Evolutionary conservation across 2,329 filamentous ascomycete genomes (phyloP).

Genomic region (Ilyonectria destructans): DNA sequence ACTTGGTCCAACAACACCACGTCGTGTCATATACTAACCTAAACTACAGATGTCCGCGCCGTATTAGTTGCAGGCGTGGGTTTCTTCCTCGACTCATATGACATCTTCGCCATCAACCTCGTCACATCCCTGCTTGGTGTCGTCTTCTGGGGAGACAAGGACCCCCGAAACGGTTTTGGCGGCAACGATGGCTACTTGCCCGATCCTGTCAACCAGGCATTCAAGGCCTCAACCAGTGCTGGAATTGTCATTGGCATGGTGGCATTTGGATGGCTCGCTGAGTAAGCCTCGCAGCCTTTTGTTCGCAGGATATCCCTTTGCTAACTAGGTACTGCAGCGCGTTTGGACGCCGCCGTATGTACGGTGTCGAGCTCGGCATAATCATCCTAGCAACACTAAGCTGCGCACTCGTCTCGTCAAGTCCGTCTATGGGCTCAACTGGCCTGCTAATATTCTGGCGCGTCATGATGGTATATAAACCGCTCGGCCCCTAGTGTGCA

Average conservation of each 20-base stretch:
- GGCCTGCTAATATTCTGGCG: conserved; percentile 82
- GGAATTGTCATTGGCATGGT: conserved; percentile 87
- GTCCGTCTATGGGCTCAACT: conserved; percentile 72
- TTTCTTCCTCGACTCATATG: conserved; percentile 89
- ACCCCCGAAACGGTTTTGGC: conserved; percentile 62
- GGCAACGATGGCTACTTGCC: conserved; percentile 74
- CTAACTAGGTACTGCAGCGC: conserved; percentile 55
- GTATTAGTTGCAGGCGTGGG: conserved; percentile 85
- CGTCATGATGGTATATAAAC: conserved; percentile 74
- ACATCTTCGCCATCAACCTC: conserved; percentile 86
- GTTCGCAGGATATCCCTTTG: not conserved
- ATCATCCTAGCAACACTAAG: conserved; percentile 81
- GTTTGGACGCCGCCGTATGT: conserved; percentile 86
- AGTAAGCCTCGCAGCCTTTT: conserved; percentile 59
- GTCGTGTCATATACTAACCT: conserved; percentile 27
- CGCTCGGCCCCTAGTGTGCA: not conserved
- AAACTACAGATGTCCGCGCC: conserved; percentile 73
- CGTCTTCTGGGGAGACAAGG: conserved; percentile 77
- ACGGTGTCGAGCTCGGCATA: conserved; percentile 82
- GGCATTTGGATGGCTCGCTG: conserved; percentile 83
- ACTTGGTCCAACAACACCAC: not conserved
- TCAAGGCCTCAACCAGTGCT: conserved; percentile 86
- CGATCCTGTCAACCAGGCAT: conserved; percentile 76
- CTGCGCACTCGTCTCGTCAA: conserved; percentile 75
- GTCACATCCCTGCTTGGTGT: conserved; percentile 81